These are phyloP conservation scores for Penicillium cataractarum DNA, from an alignment of 495 filamentous ascomycete species.

Conservation along the genomic window DNA sequence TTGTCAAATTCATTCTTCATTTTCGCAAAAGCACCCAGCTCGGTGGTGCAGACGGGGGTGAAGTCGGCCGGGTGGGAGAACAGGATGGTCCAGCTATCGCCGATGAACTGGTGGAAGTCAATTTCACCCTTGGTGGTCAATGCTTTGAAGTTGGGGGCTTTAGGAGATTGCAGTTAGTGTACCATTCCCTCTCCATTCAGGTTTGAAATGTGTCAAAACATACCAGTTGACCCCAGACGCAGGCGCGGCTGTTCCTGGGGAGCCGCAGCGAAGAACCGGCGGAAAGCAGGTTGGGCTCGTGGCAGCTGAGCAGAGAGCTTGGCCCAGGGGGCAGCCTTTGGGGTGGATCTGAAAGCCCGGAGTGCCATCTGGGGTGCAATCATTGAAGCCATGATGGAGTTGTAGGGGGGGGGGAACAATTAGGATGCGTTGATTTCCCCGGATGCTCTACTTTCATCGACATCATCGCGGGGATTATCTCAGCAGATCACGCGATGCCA, in stretches of 20 bases:
- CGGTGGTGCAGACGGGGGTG: constrained; percentile 72
- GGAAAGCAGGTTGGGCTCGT: constrained; percentile 34
- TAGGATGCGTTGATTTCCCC: neutral
- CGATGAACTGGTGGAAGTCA: constrained; percentile 65
- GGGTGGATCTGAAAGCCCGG: constrained; percentile 32
- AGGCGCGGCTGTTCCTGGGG: constrained; percentile 61
- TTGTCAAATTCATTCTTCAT: constrained; percentile 63
- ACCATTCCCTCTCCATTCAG: neutral
- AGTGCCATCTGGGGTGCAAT: constrained; percentile 31
- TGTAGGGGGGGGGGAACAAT: neutral
- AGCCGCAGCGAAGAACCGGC: constrained; percentile 36
- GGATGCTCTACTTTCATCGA: neutral
- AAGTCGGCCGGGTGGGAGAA: constrained; percentile 74
- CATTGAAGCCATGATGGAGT: constrained; percentile 29
- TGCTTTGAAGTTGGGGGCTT: constrained; percentile 67
- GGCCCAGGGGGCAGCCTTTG: constrained; percentile 31
- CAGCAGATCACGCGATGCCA: constrained; percentile 10
- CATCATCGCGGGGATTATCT: constrained; percentile 23
- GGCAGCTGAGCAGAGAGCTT: constrained; percentile 28
- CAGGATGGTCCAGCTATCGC: constrained; percentile 64
- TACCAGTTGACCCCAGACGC: constrained; percentile 59
- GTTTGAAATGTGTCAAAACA: neutral
- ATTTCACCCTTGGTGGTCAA: constrained; percentile 68
- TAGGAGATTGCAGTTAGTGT: neutral
- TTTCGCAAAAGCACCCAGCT: constrained; percentile 69